Base-by-base conservation (phyloP, 164 flowering plant species). In the Kingdonia uniflora region DNA sequence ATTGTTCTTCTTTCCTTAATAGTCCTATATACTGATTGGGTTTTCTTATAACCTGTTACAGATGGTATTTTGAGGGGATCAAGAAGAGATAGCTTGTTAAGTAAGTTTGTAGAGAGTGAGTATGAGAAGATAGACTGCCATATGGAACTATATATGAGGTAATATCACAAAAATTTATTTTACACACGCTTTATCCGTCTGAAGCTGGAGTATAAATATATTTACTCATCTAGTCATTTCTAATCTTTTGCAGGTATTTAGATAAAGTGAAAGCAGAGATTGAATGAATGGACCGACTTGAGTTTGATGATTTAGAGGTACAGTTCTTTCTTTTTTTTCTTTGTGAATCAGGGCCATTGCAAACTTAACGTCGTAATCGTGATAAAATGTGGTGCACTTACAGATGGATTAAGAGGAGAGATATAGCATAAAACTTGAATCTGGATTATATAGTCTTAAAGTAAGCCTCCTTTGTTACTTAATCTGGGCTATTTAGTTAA, bases 361-460 rank as follows among this genome's bases (percentile, higher is more conserved):
- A 29, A 29, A 29, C 4, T 3, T 29, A 8, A 3, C 35, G 35
- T 8, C 35, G 8, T 41, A 16, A 41, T 14, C 17, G n/a, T 19
- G 48, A 10, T 19, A 44, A 10, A n/a, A 2, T 44, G 22, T 26
- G 26, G 2, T 12, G 47, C 21, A 26, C 64, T n/a, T 70, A 55
- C 69, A 94, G 99, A 80, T 94, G 85, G 92, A 94, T 68, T 97
- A 88, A 37, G 99, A 94, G 7, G 97, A 89, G 62, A 80, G 62
- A 55, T 94, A 94, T 73, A 86, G 76, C 23, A 67, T 86, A 21
- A 88, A 74, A 70, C 73, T 94, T 14, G 97, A 89, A 66, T 81
- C 91, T 75, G 99, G 99, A 38, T 86, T 94, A 2, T 92, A 85
- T 66, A 82, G 88, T 48, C 90, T 92, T 65, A 96, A 88, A 83